These are phyloP conservation scores for Scutellaria baicalensis DNA, from an alignment of 257 asterid species.

Conservation along the genomic window DNA sequence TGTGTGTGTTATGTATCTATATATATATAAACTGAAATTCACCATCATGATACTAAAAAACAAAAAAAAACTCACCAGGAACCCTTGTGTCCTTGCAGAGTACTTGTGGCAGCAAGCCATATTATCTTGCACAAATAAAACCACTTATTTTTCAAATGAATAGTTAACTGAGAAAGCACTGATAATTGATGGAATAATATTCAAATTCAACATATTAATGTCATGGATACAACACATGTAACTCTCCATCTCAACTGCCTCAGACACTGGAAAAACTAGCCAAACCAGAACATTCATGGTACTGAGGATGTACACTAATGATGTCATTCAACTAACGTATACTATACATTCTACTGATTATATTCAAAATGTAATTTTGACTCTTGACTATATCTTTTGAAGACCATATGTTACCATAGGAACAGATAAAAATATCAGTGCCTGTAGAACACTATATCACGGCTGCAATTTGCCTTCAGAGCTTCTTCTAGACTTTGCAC, in stretches of 20 bases:
- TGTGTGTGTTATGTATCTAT: neutral
- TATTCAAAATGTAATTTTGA: neutral
- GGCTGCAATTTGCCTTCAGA: conserved; percentile 64
- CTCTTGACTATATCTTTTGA: neutral
- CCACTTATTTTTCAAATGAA: neutral
- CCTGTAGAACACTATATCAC: conserved; percentile 69
- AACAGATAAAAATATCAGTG: conserved; percentile 18
- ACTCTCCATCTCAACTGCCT: neutral
- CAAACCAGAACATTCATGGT: neutral
- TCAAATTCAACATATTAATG: neutral
- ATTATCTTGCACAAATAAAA: neutral
- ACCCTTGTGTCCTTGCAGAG: neutral
- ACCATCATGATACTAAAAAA: neutral
- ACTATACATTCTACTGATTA: neutral
- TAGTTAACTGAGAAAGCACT: neutral
- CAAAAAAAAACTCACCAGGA: conserved; percentile 5
- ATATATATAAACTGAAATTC: neutral
- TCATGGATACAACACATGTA: neutral
- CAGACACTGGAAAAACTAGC: neutral
- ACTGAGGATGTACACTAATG: neutral
- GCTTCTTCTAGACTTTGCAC: conserved; percentile 78
- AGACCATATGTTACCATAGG: neutral
- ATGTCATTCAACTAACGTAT: neutral
- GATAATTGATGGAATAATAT: neutral
- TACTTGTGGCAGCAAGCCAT: neutral